Evolutionary conservation across 129 eudicot genomes (phyloP).

Genomic region (Apium graveolens): DNA sequence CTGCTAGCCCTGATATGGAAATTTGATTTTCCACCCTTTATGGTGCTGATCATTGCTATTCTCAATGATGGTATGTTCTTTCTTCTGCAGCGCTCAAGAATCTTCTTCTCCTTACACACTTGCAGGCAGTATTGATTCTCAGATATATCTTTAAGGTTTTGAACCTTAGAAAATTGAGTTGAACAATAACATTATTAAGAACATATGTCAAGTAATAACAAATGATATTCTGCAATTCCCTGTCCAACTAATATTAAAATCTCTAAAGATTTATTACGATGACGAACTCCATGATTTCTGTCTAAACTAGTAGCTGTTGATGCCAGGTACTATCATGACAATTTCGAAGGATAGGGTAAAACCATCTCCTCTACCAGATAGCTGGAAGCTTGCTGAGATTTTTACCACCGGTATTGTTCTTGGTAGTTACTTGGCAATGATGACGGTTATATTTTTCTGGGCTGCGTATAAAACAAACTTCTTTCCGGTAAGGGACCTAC

Average conservation of each 20-base stretch:
- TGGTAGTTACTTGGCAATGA: conserved; percentile 89
- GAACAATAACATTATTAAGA: not conserved
- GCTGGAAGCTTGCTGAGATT: conserved; percentile 95
- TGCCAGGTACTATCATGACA: conserved; percentile 94
- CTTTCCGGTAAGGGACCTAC: conserved; percentile 53
- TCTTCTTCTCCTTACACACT: not conserved
- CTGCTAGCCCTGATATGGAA: conserved; percentile 85
- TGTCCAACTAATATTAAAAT: not conserved
- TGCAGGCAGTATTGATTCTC: not conserved
- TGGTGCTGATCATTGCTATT: conserved; percentile 98
- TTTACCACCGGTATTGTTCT: conserved; percentile 80
- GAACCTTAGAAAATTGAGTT: not conserved
- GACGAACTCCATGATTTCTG: not conserved
- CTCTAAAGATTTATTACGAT: not conserved
- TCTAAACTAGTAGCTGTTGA: conserved; percentile 6
- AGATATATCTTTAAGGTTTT: not conserved
- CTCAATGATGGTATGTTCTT: conserved; percentile 75
- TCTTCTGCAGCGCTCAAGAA: conserved; percentile 1
- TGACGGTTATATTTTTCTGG: conserved; percentile 97
- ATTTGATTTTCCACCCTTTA: conserved; percentile 97
- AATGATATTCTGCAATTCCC: not conserved
- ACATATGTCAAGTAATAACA: not conserved
- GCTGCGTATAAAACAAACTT: conserved; percentile 87
- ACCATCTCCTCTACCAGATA: conserved; percentile 92
- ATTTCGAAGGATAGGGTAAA: conserved; percentile 96